phyloP scores from a whole-genome alignment of 1,139 yeast species.

The Diutina neorugosa region DNA sequence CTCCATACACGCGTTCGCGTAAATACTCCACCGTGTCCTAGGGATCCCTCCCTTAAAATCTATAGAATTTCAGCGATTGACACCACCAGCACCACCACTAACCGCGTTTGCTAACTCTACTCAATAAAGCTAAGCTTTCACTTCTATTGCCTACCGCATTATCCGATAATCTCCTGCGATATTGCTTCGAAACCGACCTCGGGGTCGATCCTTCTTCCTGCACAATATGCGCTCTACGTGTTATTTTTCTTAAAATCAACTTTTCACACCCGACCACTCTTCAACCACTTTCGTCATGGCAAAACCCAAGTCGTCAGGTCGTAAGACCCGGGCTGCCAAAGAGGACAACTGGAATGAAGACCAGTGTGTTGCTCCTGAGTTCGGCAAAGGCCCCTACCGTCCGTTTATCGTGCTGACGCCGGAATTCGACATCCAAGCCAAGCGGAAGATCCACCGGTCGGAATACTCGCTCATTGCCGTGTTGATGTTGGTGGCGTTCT shows the following conservation, averaged over 20 bases:
- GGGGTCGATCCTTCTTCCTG: background rate
- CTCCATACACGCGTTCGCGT: background rate
- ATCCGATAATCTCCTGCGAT: no score
- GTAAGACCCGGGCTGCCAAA: background rate
- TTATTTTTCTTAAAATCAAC: background rate
- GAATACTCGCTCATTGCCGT: slow-evolving; percentile 1
- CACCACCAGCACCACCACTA: no score
- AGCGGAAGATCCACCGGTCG: background rate
- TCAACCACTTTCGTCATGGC: background rate
- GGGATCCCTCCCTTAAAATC: no score
- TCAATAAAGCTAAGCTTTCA: no score
- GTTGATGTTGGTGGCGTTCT: slow-evolving; percentile 13
- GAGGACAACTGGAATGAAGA: slow-evolving; percentile 2
- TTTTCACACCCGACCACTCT: background rate
- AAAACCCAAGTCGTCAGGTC: background rate
- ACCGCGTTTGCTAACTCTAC: no score
- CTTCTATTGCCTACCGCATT: no score
- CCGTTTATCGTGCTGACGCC: slow-evolving; percentile 1
- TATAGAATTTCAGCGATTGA: no score
- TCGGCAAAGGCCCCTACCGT: slow-evolving; percentile 2
- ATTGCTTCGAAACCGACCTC: background rate
- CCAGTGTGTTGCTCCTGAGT: background rate
- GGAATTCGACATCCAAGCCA: background rate
- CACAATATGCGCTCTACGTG: slow-evolving; percentile 2
- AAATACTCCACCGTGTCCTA: background rate